phyloP scores from a whole-genome alignment of 2,329 filamentous ascomycete genomes.

The Ceratocystis papillata region DNA sequence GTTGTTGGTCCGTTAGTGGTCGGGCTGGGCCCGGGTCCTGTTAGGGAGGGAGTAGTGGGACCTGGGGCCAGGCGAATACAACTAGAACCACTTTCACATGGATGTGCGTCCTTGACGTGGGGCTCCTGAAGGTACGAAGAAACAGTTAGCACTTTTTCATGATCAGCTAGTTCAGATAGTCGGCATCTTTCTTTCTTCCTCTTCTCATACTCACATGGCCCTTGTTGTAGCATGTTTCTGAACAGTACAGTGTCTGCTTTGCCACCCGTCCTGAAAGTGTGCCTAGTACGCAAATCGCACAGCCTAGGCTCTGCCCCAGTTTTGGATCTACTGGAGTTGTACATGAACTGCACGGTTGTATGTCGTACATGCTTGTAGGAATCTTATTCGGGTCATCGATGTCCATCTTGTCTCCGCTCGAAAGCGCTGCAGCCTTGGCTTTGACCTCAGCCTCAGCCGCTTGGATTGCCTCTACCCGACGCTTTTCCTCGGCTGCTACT shows the following conservation, averaged over 20 bases:
- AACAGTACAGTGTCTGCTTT: slow-evolving; percentile 38
- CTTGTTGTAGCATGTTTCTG: slow-evolving; percentile 34
- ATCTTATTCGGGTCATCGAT: slow-evolving; percentile 25
- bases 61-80: slow-evolving; percentile 21
- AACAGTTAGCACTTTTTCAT: neutral
- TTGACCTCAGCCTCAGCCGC: slow-evolving; percentile 23
- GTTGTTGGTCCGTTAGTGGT: neutral
- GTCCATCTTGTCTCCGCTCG: slow-evolving; percentile 11
- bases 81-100: slow-evolving; percentile 23
- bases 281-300: slow-evolving; percentile 38
- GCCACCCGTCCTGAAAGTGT: slow-evolving; percentile 32
- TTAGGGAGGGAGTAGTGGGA: neutral
- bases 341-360: slow-evolving; percentile 36
- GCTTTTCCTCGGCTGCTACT: slow-evolving; percentile 33
- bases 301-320: slow-evolving; percentile 33
- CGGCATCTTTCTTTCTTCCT: neutral
- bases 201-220: slow-evolving; percentile 34
- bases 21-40: neutral
- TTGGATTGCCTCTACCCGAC: slow-evolving; percentile 23
- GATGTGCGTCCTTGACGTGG: slow-evolving; percentile 22
- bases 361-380: slow-evolving; percentile 32
- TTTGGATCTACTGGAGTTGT: slow-evolving; percentile 30
- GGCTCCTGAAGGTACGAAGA: neutral
- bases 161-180: too few species aligned
- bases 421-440: slow-evolving; percentile 8